Percentiles rank a stretch among this genome's conserved stretches.
These are phyloP conservation scores for Flammula alnicola DNA, from an alignment of 1,284 basidiomycete species.

Conservation along the genomic window DNA sequence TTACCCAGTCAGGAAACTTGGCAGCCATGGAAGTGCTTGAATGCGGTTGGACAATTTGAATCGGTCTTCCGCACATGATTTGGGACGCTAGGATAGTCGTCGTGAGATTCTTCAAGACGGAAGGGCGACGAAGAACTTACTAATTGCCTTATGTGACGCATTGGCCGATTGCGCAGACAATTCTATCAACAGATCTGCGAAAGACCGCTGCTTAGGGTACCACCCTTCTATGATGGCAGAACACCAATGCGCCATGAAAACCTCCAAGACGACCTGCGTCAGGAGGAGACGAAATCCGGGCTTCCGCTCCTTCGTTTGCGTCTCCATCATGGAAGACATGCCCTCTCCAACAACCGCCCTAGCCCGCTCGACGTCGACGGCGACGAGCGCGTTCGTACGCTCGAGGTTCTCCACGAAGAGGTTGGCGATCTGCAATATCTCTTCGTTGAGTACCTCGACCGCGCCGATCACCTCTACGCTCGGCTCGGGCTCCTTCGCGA, in stretches of 20 bases:
- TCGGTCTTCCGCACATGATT: slow-evolving; percentile 6
- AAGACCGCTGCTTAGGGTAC: slow-evolving; percentile 22
- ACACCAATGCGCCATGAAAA: slow-evolving; percentile 23
- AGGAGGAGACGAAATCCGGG: slow-evolving; percentile 2
- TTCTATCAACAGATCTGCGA: slow-evolving; percentile 16
- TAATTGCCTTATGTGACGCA: neutral
- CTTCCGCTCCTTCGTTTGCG: neutral
- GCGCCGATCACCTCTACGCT: slow-evolving; percentile 4
- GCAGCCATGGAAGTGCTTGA: neutral
- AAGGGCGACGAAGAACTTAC: neutral
- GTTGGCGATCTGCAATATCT: slow-evolving; percentile 7
- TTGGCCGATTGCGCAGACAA: slow-evolving; percentile 3
- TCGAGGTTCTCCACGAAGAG: slow-evolving; percentile 8
- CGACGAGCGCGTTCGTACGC: neutral
- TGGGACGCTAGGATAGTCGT: neutral
- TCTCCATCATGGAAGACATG: slow-evolving; percentile 3
- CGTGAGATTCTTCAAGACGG: neutral
- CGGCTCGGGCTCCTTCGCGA: neutral
- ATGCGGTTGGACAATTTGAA: slow-evolving; percentile 5
- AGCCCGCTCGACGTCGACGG: neutral
- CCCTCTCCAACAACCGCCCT: slow-evolving; percentile 6
- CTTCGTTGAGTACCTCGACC: slow-evolving; percentile 5
- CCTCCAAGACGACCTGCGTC: slow-evolving; percentile 13
- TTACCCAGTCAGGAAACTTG: slow-evolving; percentile 10
- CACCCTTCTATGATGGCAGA: slow-evolving; percentile 21